Percentiles rank a stretch among this genome's conserved stretches.
Evolutionary conservation across 805 yeast species (phyloP).

Genomic region (Metschnikowia santaceciliae): DNA sequence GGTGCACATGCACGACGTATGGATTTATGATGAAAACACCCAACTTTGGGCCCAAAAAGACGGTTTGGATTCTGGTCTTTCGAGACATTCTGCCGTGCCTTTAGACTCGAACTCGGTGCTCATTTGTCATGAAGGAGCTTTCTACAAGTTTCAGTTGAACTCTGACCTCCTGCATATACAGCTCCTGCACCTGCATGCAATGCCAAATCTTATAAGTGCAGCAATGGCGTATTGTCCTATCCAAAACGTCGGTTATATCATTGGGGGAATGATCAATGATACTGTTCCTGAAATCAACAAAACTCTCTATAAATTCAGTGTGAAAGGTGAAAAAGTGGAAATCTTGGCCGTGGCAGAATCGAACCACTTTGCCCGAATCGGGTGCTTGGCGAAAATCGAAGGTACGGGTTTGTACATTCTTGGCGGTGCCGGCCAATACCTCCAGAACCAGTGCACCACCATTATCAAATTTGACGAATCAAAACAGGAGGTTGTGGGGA

Average conservation of each 20-base stretch:
- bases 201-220: constrained; percentile 23
- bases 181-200: not conserved
- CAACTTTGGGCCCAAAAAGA: constrained; percentile 38
- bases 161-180: not conserved
- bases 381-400: constrained; percentile 37
- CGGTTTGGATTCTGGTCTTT: constrained; percentile 22
- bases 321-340: constrained; percentile 12
- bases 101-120: constrained; percentile 5
- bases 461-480: constrained; percentile 33
- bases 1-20: constrained; percentile 32
- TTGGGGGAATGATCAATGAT: constrained; percentile 45
- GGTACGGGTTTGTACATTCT: constrained; percentile 38
- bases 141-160: not conserved
- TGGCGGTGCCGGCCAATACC: constrained; percentile 54
- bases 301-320: constrained; percentile 32
- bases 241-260: constrained; percentile 34
- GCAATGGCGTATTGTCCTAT: constrained; percentile 29
- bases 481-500: not conserved
- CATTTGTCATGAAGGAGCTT: constrained; percentile 11
- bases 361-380: constrained; percentile 44
- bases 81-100: constrained; percentile 13
- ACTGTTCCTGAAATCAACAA: constrained; percentile 29
- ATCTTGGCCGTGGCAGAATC: constrained; percentile 18
- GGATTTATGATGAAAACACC: constrained; percentile 15
- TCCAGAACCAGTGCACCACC: constrained; percentile 24